Evolutionary conservation across 345 rosid genomes (phyloP).

Genomic region (Gossypium turneri): DNA sequence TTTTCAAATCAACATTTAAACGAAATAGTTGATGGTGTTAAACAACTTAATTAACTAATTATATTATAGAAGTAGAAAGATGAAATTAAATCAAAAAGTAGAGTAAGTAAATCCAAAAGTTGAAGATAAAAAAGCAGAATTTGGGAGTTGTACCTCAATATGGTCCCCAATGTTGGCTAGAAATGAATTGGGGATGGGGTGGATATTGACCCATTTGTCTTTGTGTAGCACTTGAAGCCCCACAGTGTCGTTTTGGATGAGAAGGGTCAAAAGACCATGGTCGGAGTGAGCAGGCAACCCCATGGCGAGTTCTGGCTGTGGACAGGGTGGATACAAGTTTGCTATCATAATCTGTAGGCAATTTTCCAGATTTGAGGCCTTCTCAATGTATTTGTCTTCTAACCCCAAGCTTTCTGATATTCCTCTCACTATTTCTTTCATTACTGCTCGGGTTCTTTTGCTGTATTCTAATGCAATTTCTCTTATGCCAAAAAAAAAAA

Average conservation of each 20-base stretch:
- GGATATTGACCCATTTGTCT: slow-evolving; percentile 45
- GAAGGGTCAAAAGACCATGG: slow-evolving; percentile 49
- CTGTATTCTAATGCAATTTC: not conserved
- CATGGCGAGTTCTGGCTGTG: slow-evolving; percentile 53
- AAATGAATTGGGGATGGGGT: slow-evolving; percentile 34
- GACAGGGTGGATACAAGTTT: slow-evolving; percentile 53
- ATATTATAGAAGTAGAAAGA: too few species aligned
- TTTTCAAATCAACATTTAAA: too few species aligned
- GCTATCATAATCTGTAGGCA: slow-evolving; percentile 31
- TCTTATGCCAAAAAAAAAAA: not conserved
- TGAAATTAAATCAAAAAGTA: too few species aligned
- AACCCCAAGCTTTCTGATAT: slow-evolving; percentile 51
- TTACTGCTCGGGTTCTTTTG: not conserved
- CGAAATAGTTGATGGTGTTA: too few species aligned
- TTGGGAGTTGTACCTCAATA: slow-evolving; percentile 35
- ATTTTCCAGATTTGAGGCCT: slow-evolving; percentile 25
- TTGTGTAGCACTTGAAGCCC: slow-evolving; percentile 49
- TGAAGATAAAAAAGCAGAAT: too few species aligned
- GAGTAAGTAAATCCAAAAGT: too few species aligned
- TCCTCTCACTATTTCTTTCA: slow-evolving; percentile 33
- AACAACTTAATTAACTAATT: too few species aligned
- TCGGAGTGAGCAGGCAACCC: slow-evolving; percentile 59
- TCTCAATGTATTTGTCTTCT: slow-evolving; percentile 28
- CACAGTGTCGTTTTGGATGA: slow-evolving; percentile 34
- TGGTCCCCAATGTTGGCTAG: slow-evolving; percentile 52